phyloP scores from a whole-genome alignment of 371 early-diverging fungal genomes.

The Apophysomyces ossiformis region DNA sequence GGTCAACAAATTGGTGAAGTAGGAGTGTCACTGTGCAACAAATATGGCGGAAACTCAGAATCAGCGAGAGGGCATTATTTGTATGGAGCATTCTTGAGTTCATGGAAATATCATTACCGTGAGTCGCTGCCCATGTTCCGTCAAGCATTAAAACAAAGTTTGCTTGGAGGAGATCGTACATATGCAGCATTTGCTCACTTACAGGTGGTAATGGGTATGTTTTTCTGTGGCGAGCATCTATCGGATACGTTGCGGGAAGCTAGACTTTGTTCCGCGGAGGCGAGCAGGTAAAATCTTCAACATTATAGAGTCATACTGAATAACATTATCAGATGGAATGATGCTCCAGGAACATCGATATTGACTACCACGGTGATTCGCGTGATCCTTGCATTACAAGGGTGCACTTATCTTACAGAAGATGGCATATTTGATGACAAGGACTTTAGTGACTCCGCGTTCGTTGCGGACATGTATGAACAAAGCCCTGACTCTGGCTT shows the following conservation, averaged over 20 bases:
- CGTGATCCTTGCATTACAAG: constrained; percentile 44
- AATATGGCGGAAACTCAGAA: constrained; percentile 48
- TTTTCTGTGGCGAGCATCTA: constrained; percentile 40
- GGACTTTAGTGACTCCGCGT: constrained; percentile 34
- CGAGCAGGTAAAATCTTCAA: constrained; percentile 9
- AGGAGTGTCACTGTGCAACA: constrained; percentile 42
- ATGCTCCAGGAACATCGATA: constrained; percentile 30
- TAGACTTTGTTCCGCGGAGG: constrained; percentile 39
- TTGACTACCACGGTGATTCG: constrained; percentile 40
- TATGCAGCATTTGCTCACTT: constrained; percentile 49
- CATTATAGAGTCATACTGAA: background rate
- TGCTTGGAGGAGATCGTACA: constrained; percentile 47
- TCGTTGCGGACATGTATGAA: constrained; percentile 27
- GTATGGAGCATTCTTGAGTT: constrained; percentile 41
- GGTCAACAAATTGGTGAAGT: constrained; percentile 47
- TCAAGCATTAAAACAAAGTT: constrained; percentile 43
- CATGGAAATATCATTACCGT: constrained; percentile 48
- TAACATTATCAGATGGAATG: constrained; percentile 20
- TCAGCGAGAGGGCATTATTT: constrained; percentile 40
- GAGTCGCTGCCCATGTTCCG: constrained; percentile 40
- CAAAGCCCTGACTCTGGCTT: constrained; percentile 22
- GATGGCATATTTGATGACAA: constrained; percentile 44
- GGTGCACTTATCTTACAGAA: constrained; percentile 37
- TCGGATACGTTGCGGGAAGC: constrained; percentile 43
- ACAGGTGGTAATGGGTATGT: constrained; percentile 36